phyloP scores from a whole-genome alignment of 495 filamentous ascomycete species.

The Lasiosphaeris hirsuta region DNA sequence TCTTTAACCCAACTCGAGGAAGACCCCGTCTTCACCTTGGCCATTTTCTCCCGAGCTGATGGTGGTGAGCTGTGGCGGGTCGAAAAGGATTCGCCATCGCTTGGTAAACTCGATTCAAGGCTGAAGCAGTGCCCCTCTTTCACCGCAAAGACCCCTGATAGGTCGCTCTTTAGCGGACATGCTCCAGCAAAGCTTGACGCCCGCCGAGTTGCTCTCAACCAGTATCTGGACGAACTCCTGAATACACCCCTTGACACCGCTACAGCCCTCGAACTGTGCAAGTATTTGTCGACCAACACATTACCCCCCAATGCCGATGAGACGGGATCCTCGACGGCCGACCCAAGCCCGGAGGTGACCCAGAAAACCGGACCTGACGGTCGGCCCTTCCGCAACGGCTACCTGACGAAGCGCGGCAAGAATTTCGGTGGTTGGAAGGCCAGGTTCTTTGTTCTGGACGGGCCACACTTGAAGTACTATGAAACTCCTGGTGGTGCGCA shows the following conservation, averaged over 20 bases:
- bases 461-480: constrained; percentile 85
- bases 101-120: constrained; percentile 77
- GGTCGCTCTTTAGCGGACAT: constrained; percentile 83
- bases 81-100: constrained; percentile 80
- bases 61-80: constrained; percentile 86
- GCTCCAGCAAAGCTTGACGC: constrained; percentile 93
- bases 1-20: constrained; percentile 69
- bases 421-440: constrained; percentile 99
- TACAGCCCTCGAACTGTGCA: constrained; percentile 78
- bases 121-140: constrained; percentile 68
- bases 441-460: constrained; percentile 88
- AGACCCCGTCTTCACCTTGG: constrained; percentile 91
- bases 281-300: constrained; percentile 82
- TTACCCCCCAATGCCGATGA: constrained; percentile 74
- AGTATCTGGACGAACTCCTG: constrained; percentile 79
- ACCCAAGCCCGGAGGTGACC: constrained; percentile 35
- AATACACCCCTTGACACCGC: constrained; percentile 75
- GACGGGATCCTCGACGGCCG: constrained; percentile 44
- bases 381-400: constrained; percentile 77
- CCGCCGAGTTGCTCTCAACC: constrained; percentile 73
- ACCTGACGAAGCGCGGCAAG: constrained; percentile 93
- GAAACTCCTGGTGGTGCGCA: constrained; percentile 84
- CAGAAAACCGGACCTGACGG: constrained; percentile 55
- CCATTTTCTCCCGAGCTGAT: constrained; percentile 73
- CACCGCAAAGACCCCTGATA: constrained; percentile 71